Conservation (phyloP, 352 stramenopile species). For the Phytophthora tentaculata region DNA sequence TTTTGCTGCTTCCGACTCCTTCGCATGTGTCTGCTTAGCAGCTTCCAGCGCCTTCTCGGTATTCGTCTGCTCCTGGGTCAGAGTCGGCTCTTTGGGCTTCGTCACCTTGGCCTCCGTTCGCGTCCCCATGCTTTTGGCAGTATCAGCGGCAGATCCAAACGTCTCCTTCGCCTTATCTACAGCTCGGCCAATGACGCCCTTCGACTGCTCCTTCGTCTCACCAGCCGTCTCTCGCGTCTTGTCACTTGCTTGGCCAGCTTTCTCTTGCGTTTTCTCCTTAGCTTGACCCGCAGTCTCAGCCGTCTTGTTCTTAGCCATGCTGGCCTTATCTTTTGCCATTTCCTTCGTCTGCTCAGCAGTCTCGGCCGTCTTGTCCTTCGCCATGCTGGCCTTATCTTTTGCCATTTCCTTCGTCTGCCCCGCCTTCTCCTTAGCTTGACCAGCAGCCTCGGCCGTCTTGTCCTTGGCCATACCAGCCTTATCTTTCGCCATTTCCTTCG, state of each 20-base stretch:
- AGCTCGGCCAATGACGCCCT: conserved; percentile 14
- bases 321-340: conserved; percentile 32
- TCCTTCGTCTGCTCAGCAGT: conserved; percentile 6
- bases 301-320: conserved; percentile 21
- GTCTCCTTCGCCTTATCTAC: conserved; percentile 20
- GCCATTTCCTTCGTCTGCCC: conserved; percentile 11
- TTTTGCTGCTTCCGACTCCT: conserved; percentile 31
- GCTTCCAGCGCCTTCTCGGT: conserved; percentile 23
- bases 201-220: conserved; percentile 22
- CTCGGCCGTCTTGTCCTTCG: conserved; percentile 25
- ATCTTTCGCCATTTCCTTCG: conserved; percentile 29
- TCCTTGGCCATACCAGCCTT: conserved; percentile 27
- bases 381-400: conserved; percentile 15
- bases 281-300: conserved; percentile 26
- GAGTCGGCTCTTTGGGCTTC: conserved; percentile 31
- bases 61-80: conserved; percentile 19
- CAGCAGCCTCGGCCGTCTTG: conserved; percentile 18
- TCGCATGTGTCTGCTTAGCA: conserved; percentile 20
- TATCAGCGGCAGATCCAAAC: conserved; percentile 17
- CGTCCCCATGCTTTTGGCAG: conserved; percentile 10
- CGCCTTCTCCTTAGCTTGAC: conserved; percentile 34
- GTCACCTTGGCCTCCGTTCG: conserved; percentile 14
- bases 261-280: conserved; percentile 25
- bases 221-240: conserved; percentile 7
- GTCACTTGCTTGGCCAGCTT: conserved; percentile 25